Conservation (phyloP, 441 rosid species). For the Euphorbia corollata region DNA sequence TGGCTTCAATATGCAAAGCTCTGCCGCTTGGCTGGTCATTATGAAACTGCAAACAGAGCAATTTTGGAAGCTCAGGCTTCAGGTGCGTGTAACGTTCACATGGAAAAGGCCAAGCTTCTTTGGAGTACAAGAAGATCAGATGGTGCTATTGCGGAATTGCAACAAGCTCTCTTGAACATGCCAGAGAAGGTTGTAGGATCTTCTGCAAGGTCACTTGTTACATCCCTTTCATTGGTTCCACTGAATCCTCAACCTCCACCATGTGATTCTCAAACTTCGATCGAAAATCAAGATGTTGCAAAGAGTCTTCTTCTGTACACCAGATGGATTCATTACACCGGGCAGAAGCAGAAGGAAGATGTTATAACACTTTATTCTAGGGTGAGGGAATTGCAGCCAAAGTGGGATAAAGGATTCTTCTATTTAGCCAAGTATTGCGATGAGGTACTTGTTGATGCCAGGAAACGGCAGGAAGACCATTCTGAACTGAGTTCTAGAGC, state of each 20-base stretch:
- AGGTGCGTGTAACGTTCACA: constrained; percentile 84
- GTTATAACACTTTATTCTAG: constrained; percentile 79
- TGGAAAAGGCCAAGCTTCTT: constrained; percentile 97
- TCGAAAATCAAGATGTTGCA: constrained; percentile 70
- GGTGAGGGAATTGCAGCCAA: constrained; percentile 88
- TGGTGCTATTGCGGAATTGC: constrained; percentile 90
- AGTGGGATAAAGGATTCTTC: constrained; percentile 96
- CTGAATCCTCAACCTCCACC: constrained; percentile 54
- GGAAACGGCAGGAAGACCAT: constrained; percentile 90
- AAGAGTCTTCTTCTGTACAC: constrained; percentile 92
- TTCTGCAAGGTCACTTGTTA: constrained; percentile 62
- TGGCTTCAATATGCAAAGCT: constrained; percentile 99
- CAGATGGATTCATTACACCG: constrained; percentile 92
- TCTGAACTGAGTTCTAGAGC: constrained; percentile 41
- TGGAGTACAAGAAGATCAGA: constrained; percentile 91
- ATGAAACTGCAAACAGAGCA: constrained; percentile 91
- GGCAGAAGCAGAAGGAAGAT: constrained; percentile 98
- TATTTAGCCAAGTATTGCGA: constrained; percentile 92
- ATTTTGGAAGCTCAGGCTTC: constrained; percentile 93
- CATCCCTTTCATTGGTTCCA: constrained; percentile 77
- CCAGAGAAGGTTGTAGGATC: constrained; percentile 83
- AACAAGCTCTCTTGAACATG: constrained; percentile 84
- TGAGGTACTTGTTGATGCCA: constrained; percentile 89
- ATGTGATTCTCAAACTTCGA: constrained; percentile 46
- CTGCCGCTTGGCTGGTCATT: constrained; percentile 97